Evolutionary conservation across 148 eudicot genomes (phyloP), one percentile per base, ranked within the genome.

Genomic region (Fallopia convolvulus): DNA sequence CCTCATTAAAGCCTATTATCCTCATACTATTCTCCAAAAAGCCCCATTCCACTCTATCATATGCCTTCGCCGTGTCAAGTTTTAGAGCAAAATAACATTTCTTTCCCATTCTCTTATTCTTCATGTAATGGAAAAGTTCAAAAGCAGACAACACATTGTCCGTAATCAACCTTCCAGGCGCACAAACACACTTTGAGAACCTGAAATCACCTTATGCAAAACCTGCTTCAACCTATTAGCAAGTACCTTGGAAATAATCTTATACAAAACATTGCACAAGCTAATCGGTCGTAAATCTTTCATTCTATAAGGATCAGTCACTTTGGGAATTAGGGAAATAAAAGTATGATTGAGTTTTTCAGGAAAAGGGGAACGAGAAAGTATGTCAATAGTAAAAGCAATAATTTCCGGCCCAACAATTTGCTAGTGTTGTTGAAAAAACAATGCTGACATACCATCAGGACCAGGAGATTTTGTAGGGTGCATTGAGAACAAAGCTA

Each of bases 21-120:
- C 8, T 9, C 68, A 75, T 21, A 2, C 53, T 3, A 6, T 53
- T 26, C n/a, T 36, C 40, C 15, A 56, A 42, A 41, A 76, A 76
- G 15, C 1, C 1, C 49, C 70, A 76, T 14, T 76, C 78, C 6
- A 76, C 71, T 2, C 71, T n/a, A 39, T 76, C 78, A 41, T 76
- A 75, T 1, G 47, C 66, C 26, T 53, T 50, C 8, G 66, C 77
- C 63, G 32, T 26, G 6, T 14, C 36, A 0, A 33, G 36, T 33
- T 33, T 33, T 3, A 33, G 36, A 33, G 36, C 36, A 33, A 36
- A 36, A 36, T 36, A 36, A 30, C 9, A 47, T 47, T 8, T 75
- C 40, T 1, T 18, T 39, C 0, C 77, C 44, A 4, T 23, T 1
- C 39, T 36, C 3, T 39, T 30, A 4, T 9, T 17, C n/a, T 55